Conservation (phyloP, 1,139 yeast genomes). For the Saccharomyces hybrid region DNA sequence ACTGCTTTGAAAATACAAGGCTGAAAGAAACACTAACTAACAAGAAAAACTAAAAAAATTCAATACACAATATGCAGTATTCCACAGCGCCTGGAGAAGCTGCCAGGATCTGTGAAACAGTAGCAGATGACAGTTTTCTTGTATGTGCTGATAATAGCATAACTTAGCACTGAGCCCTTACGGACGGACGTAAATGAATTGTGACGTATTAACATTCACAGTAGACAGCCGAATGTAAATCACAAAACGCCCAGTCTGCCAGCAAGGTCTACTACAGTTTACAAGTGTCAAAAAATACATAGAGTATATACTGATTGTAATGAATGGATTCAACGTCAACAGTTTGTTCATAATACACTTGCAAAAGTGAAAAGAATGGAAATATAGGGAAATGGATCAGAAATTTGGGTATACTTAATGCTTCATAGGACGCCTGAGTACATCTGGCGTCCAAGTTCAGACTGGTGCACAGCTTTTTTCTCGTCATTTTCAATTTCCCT, state of each 20-base stretch:
- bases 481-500: constrained; percentile 23
- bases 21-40: not conserved
- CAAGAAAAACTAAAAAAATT: not conserved
- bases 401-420: constrained; percentile 35
- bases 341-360: not conserved
- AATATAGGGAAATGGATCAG: constrained; percentile 19
- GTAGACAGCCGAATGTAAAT: no score
- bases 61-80: no score
- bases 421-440: constrained; percentile 29
- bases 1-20: not conserved
- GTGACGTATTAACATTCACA: no score
- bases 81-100: no score
- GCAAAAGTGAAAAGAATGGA: not conserved
- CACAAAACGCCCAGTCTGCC: no score
- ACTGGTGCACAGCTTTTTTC: constrained; percentile 36
- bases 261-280: not conserved
- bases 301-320: not conserved
- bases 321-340: not conserved
- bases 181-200: no score
- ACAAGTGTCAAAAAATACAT: not conserved
- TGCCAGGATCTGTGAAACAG: no score
- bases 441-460: constrained; percentile 24
- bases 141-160: no score
- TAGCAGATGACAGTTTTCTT: no score
- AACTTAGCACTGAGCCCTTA: no score